Base-by-base conservation (phyloP, 768 basidiomycete species). In the Mycena filopes region DNA sequence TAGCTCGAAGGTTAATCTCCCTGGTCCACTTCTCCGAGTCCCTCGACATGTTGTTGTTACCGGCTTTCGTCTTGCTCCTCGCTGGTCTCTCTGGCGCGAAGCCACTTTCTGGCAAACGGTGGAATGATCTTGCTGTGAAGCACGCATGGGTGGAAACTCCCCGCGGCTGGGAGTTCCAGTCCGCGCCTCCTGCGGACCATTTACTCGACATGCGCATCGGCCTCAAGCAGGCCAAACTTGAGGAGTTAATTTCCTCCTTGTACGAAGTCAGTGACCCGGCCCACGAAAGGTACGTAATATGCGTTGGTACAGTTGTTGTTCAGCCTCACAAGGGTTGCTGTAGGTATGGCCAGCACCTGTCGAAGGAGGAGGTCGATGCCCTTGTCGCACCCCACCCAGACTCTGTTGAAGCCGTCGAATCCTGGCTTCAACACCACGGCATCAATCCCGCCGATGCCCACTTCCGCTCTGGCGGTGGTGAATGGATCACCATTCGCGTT, bases 401-500 rank as follows among this genome's bases (percentile, higher is more conserved):
- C 65, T 86, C 85, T 38, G 51, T 89, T n/a, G 75, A 82, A 31
- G 73, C 78, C 1, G 88, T 92, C 51, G 80, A 85, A 38, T 80
- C 83, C 54, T 93, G 92, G 91, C 78, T 93, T 4, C 75, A 76
- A 0, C 77, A 81, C 0, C 81, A 89, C 59, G 89, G 86, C 21
- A 79, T 93, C 53, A 67, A 75, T 21, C 81, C 84, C 29, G 75
- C 79, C 29, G 79, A 82, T 57, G 68, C 75, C 28, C 66, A 87
- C 25, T 63, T 73, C 50, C 84, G 84, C 12, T 90, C 91, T 16
- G 79, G 87, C 11, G 89, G 87, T 0, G 78, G 82, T 25, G 91
- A 92, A 67, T 93, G 89, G 92, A 77, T 92, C 12, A 86, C 83
- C 1, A 70, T 91, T 56, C 82, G 71, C n/a, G 77, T 92, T 18